Evolutionary conservation across 345 rosid genomes (phyloP), one percentile per base, ranked within the genome.

Genomic region (Aquilaria yunnanensis): DNA sequence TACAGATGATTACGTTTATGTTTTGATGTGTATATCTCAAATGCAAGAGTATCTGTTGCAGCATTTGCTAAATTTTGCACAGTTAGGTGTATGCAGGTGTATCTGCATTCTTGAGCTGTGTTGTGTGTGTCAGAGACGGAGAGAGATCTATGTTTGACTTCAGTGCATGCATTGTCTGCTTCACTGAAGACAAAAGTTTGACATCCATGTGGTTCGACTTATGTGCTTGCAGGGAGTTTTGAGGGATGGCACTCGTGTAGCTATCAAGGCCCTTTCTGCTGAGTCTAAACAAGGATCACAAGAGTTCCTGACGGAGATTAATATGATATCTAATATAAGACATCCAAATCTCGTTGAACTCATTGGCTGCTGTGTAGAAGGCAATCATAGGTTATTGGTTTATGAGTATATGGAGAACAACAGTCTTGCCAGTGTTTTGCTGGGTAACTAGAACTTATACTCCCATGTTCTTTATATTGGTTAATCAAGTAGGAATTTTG

Each of bases 281-380:
- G 85, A 84, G 56, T 84, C 95, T 64, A 75, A 77, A 60, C 95
- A 87, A 69, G 90, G 86, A 61, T 72, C 77, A 2, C 33, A 62
- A 1, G 88, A 85, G 61, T 85, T 87, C 70, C 64, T 84, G 57
- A 79, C 95, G 13, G 95, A 87, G 74, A 82, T 87, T 56, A 67
- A 60, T 13, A 49, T 72, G 71, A 84, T 87, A 73, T 79, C 86
- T n/a, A 79, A 72, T 49, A 73, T 70, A 47, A 71, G 70, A 30
- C 90, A 87, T 51, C 85, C 84, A 1, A 84, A 84, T 78, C 95
- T 87, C 32, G 88, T 87, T 66, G 71, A 81, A 63, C 85, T 87
- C 61, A 30, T 87, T 23, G 95, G 95, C 41, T 84, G 87, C 62
- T 87, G 90, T 52, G 72, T 76, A 16, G 95, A 87, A 62, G 81